Conservation (phyloP, 345 rosid species). For the Rhodamnia argentea region DNA sequence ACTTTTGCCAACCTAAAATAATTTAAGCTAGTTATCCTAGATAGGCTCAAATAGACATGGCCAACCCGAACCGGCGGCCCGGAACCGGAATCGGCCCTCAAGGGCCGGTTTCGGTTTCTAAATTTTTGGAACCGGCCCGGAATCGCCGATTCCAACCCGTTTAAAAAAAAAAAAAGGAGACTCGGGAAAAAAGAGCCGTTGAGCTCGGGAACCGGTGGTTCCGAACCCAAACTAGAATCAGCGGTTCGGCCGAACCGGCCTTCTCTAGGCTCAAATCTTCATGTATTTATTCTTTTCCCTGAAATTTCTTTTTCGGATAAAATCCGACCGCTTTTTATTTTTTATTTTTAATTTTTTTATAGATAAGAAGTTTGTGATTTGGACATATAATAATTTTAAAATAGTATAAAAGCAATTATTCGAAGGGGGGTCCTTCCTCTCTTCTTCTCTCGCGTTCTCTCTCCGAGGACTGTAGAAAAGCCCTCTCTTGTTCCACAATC, state of each 20-base stretch:
- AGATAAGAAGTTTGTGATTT: not conserved
- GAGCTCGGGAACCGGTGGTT: too few relatives aligned
- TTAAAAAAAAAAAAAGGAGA: too few relatives aligned
- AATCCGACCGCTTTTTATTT: not conserved
- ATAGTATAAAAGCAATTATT: not conserved
- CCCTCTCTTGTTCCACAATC: not conserved
- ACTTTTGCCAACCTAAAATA: not conserved
- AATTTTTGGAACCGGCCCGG: too few relatives aligned
- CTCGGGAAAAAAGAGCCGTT: too few relatives aligned
- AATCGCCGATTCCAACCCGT: too few relatives aligned
- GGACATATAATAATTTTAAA: not conserved
- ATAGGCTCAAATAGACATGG: not conserved
- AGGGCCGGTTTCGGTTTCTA: too few relatives aligned
- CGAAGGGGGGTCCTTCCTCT: not conserved
- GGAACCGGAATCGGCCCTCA: too few relatives aligned
- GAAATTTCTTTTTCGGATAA: not conserved
- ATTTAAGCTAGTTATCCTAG: not conserved
- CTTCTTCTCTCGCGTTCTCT: not conserved
- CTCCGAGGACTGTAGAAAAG: not conserved
- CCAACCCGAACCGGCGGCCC: too few relatives aligned
- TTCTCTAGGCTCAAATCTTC: not conserved
- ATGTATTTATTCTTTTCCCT: not conserved
- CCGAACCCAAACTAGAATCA: too few relatives aligned
- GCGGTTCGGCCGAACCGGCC: too few relatives aligned
- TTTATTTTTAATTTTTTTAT: not conserved